Percentiles rank a stretch among this genome's conserved stretches.
phyloP scores from a whole-genome alignment of 768 basidiomycete species.

The Tephrocybe sp. region DNA sequence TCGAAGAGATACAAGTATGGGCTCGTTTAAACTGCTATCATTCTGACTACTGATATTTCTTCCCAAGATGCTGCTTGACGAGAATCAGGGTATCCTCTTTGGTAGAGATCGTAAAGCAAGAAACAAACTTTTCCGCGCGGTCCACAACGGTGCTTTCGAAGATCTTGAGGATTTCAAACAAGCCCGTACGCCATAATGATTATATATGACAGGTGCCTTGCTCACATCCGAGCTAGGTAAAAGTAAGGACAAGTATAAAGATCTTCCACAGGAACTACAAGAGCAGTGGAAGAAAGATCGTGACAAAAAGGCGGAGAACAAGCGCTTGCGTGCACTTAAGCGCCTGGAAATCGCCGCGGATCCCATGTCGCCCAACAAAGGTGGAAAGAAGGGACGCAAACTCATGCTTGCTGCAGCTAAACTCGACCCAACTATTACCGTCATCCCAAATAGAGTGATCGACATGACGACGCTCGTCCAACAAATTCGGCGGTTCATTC shows the following conservation, averaged over 20 bases:
- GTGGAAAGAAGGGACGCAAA: constrained; percentile 68
- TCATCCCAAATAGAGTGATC: constrained; percentile 50
- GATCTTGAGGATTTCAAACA: constrained; percentile 39
- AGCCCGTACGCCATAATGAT: constrained; percentile 49
- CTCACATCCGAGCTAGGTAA: constrained; percentile 27
- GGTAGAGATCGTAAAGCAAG: constrained; percentile 44
- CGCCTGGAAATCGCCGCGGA: constrained; percentile 59
- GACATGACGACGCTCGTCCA: constrained; percentile 66
- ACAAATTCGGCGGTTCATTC: constrained; percentile 70
- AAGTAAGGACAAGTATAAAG: constrained; percentile 50
- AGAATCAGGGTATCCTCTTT: constrained; percentile 47
- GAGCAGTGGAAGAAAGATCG: constrained; percentile 82
- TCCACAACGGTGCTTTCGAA: constrained; percentile 54
- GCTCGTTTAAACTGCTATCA: not conserved
- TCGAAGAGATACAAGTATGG: constrained; percentile 53
- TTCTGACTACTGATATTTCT: not conserved
- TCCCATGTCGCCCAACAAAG: constrained; percentile 57
- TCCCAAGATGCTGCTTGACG: constrained; percentile 61
- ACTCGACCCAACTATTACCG: constrained; percentile 43
- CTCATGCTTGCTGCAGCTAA: constrained; percentile 57
- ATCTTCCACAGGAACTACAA: constrained; percentile 55
- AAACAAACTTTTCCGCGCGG: constrained; percentile 58
- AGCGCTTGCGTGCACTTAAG: constrained; percentile 56
- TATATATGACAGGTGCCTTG: too few relatives aligned
- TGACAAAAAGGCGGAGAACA: constrained; percentile 74